Evolutionary conservation across 257 asterid species (phyloP), one percentile per base, ranked within the genome.

Genomic region (Gardenia jasminoides): DNA sequence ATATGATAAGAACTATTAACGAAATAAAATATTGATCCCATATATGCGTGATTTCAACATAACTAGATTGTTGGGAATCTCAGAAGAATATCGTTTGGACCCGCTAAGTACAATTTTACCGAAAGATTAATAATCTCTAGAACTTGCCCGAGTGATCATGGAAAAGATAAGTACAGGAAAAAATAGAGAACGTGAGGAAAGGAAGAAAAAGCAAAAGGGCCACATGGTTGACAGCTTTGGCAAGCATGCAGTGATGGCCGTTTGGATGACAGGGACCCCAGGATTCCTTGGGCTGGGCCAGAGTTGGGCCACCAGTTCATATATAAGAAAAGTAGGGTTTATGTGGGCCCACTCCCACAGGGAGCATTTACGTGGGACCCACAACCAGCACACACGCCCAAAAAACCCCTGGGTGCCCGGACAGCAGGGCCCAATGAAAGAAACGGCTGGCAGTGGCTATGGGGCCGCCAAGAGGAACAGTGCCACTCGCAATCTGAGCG

Each of bases 221-320:
- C 0, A 70, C 1, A 19, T 67, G 46, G 75, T 67, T 61, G 71
- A 78, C 83, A 75, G 78, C 85, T 79, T 79, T 68, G 78, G 75
- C 78, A 68, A 68, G 67, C 76, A 78, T 48, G 62, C 36, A 54
- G 80, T 47, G 80, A 78, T 67, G 71, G 80, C 47, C 22, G 68
- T 58, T 59, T 68, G 47, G 67, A 46, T 47, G 79, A 48, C 30
- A 50, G 72, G 75, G 85, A 50, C 83, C 67, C 46, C 52, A 67
- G 72, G 82, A 78, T 73, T 80, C 79, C 70, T 31, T 71, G 76
- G 80, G 76, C 52, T 72, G 79, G 83, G 76, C 79, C 76, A 64
- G 59, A 6, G 58, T 15, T 31, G 73, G 73, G 73, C 58, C 43
- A 22, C 20, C 17, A 50, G 48, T 26, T 50, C 24, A 74, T 65